These are phyloP conservation scores for Candida krabiensis DNA, from an alignment of 805 yeast species.

Conservation along the genomic window DNA sequence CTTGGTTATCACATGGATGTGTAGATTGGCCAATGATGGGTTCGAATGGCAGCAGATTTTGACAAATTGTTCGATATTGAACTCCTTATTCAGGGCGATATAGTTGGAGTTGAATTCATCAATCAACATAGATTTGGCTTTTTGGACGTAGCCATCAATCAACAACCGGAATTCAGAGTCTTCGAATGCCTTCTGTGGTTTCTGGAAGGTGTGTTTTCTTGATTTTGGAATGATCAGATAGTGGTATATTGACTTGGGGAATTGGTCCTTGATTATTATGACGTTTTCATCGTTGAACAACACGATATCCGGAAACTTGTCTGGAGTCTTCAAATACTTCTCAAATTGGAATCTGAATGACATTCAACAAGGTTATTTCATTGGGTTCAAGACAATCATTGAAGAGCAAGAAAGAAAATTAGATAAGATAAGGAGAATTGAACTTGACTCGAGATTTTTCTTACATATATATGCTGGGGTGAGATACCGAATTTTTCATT, in stretches of 20 bases:
- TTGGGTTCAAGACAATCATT: no score
- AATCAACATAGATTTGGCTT: constrained; percentile 30
- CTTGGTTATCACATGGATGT: constrained; percentile 67
- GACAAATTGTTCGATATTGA: constrained; percentile 32
- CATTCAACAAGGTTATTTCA: constrained; percentile 31
- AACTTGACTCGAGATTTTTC: no score
- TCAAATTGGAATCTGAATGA: constrained; percentile 50
- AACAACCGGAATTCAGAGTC: constrained; percentile 31
- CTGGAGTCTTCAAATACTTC: constrained; percentile 49
- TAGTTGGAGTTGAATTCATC: constrained; percentile 18
- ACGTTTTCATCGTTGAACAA: constrained; percentile 51
- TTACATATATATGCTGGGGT: no score
- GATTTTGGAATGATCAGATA: constrained; percentile 59
- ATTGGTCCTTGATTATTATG: constrained; percentile 58
- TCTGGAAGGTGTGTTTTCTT: constrained; percentile 37
- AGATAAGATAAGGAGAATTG: no score
- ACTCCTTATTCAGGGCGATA: constrained; percentile 8
- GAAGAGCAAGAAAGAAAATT: no score
- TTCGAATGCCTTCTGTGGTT: constrained; percentile 54
- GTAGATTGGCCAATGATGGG: constrained; percentile 71
- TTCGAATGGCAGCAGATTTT: constrained; percentile 65
- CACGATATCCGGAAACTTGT: constrained; percentile 35
- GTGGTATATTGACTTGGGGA: constrained; percentile 64
- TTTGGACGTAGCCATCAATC: constrained; percentile 36
- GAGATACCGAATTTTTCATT: no score